Evolutionary conservation across 495 filamentous ascomycete genomes (phyloP), one percentile per base, ranked within the genome.

Genomic region (Hypomontagnella monticulosa): DNA sequence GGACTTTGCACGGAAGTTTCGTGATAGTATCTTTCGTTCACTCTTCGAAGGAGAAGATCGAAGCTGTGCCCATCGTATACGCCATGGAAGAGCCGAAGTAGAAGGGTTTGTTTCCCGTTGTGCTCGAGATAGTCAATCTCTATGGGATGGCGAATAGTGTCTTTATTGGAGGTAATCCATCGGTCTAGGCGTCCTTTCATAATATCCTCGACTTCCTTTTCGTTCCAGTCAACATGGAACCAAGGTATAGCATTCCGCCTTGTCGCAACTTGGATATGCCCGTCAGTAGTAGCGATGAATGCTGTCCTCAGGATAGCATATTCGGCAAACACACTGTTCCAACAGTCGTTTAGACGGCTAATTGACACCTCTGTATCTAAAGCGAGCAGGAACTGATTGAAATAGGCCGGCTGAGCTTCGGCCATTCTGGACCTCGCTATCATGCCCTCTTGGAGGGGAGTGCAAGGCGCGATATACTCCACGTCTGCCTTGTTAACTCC

Each of bases 51-150:
- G 0, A 97, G 71, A 20, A 93, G 76, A 0, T 82, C 72, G 23
- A 96, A 81, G 53, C 91, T 94, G 67, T 85, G 90, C 1, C 90
- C 93, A 77, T 98, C 94, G 67, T 97, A 98, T 0, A 97, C 76
- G 4, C 86, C 91, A 70, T 98, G 94, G 74, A 95, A 94, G 0
- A 95, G 86, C 40, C 87, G 82, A 23, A 95, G 69, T 15, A 76
- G 76, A 30, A 94, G 74, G 0, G 83, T 59, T 3, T 62, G 68
- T 16, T 57, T 69, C 0, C 57, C 57, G 2, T 64, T 56, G 14
- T 72, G 75, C 14, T 66, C 56, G 11, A 84, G 55, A 11, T 66
- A 37, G 36, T 74, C 71, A 1, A 74, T 55, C 36, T 74, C 69
- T 2, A 72, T 16, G 87, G 53, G 7, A 77, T 66, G 27, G 87